phyloP scores from a whole-genome alignment of 164 flowering plant genomes.

The Chimonanthus salicifolius region DNA sequence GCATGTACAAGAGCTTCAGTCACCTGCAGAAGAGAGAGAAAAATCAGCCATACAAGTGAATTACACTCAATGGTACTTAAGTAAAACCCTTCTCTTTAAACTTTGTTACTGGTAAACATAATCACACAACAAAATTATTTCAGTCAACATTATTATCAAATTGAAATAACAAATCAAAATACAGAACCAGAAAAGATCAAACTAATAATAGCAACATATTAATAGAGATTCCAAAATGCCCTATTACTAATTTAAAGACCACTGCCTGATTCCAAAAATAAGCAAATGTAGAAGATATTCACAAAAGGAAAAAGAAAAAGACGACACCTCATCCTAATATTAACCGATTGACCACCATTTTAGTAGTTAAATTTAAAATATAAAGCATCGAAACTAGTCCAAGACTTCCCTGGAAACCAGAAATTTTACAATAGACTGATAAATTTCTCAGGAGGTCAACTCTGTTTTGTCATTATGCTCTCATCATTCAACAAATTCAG shows the following conservation, averaged over 20 bases:
- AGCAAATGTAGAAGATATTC: not conserved
- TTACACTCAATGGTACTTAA: not conserved
- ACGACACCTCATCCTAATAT: too few relatives aligned
- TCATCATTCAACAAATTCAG: too few relatives aligned
- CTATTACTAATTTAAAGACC: not conserved
- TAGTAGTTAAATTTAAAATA: too few relatives aligned
- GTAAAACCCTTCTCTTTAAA: not conserved
- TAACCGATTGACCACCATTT: too few relatives aligned
- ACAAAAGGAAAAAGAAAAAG: too few relatives aligned
- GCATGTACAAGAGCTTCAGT: conserved; percentile 72
- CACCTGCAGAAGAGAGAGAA: conserved; percentile 35
- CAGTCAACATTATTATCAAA: not conserved
- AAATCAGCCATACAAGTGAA: not conserved
- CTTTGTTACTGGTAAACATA: not conserved
- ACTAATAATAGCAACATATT: not conserved
- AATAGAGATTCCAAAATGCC: not conserved
- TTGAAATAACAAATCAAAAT: not conserved
- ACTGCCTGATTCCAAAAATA: not conserved
- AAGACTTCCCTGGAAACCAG: too few relatives aligned
- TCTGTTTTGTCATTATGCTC: too few relatives aligned
- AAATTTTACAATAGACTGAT: too few relatives aligned
- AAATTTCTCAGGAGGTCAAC: too few relatives aligned
- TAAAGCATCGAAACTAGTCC: too few relatives aligned
- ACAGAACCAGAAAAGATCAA: not conserved
- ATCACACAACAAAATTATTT: not conserved